phyloP scores from a whole-genome alignment of 164 flowering plant species.

The Magnolia sinica region DNA sequence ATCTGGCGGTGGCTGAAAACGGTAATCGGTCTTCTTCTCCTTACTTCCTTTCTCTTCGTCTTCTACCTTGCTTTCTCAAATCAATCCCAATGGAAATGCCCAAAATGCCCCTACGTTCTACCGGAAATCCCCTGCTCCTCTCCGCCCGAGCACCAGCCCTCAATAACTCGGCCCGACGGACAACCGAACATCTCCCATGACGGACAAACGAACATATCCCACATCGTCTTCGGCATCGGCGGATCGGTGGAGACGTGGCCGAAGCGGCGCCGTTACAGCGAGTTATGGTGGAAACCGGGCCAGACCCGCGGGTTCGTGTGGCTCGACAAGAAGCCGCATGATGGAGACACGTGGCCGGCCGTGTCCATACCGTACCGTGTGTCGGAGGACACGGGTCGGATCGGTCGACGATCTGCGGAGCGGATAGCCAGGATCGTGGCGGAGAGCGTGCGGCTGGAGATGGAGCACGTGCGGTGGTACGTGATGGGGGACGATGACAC shows the following conservation, averaged over 20 bases:
- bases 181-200: background rate
- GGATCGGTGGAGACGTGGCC: slow-evolving; percentile 49
- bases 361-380: slow-evolving; percentile 40
- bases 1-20: slow-evolving; percentile 1
- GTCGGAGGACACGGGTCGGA: slow-evolving; percentile 42
- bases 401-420: slow-evolving; percentile 48
- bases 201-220: slow-evolving; percentile 16
- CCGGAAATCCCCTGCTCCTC: background rate
- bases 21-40: background rate
- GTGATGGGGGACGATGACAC: slow-evolving; percentile 98
- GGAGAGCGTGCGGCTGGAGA: slow-evolving; percentile 48
- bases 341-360: slow-evolving; percentile 27
- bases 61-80: background rate
- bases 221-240: slow-evolving; percentile 54
- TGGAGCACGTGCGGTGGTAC: slow-evolving; percentile 71
- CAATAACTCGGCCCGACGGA: background rate
- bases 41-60: slow-evolving; percentile 9
- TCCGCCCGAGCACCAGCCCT: background rate
- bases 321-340: slow-evolving; percentile 42
- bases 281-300: slow-evolving; percentile 53
- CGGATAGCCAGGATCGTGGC: slow-evolving; percentile 64
- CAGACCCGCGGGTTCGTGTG: slow-evolving; percentile 55
- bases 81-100: slow-evolving; percentile 5
- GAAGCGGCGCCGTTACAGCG: slow-evolving; percentile 37
- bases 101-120: background rate